Base-by-base conservation (phyloP, 805 yeast species). In the Pichia ethanolica region DNA sequence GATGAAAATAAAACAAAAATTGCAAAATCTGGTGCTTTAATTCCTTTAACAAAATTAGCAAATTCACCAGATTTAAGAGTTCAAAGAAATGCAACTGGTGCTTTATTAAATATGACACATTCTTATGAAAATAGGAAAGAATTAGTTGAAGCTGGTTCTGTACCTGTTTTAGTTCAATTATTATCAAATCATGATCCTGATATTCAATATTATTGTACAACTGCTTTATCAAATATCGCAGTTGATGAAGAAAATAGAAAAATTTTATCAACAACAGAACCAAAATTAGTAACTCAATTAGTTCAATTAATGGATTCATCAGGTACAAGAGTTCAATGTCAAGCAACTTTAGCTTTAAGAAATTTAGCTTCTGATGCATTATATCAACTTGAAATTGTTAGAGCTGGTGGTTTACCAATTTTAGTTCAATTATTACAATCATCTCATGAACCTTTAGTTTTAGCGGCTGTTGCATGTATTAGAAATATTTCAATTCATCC, bases 11-110 rank as follows among this genome's bases (percentile, higher is more conserved):
- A 93, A 68, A 83, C 93, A 47, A 89, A 89, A 66, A 93, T 93
- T 60, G 99, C 99, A 25, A 84, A 89, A 44, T 83, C 95, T 26
- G 99, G 99, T 20, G 99, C 99, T 1, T 75, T 93, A 52, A 83
- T 89, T 33, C 99, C 99, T 4, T 77, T 93, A 60, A 91, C 98
- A 1, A 89, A 88, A 67, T 76, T 93, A 55, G 99, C 99, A 12
- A 89, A 87, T 67, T 87, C 96, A 4, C 86, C 85, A 64, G 98
- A 93, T 69, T 80, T 89, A 57, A 81, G 99, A 60, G 99, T 93
- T 5, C 99, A 93, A 71, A 81, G 99, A 70, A 93, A 93, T 61
- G 98, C 99, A 39, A 93, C 99, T 6, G 99, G 99, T 43, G 99
- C 99, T 0, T 72, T 93, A 61, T 77, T 93, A 56, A 93, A 93